These are phyloP conservation scores for Linnemannia schmuckeri DNA, from an alignment of 192 early-diverging fungal genomes.

Conservation along the genomic window DNA sequence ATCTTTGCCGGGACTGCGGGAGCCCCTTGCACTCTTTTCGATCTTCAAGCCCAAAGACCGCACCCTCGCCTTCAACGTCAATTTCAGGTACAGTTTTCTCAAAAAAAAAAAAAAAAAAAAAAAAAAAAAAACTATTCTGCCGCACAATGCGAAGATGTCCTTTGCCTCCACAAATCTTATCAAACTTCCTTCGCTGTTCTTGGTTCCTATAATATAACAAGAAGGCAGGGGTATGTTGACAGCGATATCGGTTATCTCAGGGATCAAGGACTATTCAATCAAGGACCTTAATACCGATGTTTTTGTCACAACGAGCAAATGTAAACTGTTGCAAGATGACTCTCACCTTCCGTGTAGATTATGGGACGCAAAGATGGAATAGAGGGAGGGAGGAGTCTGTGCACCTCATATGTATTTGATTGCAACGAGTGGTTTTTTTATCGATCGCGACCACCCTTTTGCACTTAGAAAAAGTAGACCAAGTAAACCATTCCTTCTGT, in stretches of 20 bases:
- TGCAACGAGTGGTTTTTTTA: no score
- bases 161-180: neutral
- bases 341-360: constrained; percentile 40
- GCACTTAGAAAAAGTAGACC: no score
- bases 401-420: no score
- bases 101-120: no score
- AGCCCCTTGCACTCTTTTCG: constrained; percentile 58
- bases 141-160: neutral
- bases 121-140: no score
- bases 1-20: constrained; percentile 66
- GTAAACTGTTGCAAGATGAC: constrained; percentile 47
- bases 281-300: constrained; percentile 19
- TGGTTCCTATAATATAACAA: constrained; percentile 21
- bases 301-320: constrained; percentile 32
- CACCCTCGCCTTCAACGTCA: constrained; percentile 58
- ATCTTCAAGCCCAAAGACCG: constrained; percentile 59
- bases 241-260: constrained; percentile 9
- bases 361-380: neutral
- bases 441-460: no score
- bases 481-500: no score
- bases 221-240: constrained; percentile 29
- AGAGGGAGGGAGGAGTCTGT: no score
- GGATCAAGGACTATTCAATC: neutral
- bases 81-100: constrained; percentile 48
- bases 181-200: neutral